phyloP scores from a whole-genome alignment of 352 stramenopile species.

The Globisporangium megalacanthum region DNA sequence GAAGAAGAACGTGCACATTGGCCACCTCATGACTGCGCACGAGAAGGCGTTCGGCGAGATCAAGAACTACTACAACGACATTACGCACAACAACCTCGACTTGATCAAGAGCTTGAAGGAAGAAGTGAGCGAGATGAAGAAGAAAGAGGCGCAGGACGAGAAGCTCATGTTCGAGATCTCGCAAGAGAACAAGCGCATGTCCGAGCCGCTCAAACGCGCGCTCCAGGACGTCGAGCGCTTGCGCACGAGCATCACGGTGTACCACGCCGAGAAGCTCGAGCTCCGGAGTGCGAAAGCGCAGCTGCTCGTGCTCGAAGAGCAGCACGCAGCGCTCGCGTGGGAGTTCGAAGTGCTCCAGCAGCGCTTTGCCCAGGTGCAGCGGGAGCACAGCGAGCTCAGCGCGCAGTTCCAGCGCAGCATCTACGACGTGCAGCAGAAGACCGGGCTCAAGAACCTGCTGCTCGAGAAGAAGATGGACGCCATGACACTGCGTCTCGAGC shows the following conservation, averaged over 20 bases:
- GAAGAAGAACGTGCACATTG: slow-evolving; percentile 91
- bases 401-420: slow-evolving; percentile 85
- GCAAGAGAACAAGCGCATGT: slow-evolving; percentile 94
- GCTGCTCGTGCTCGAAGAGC: slow-evolving; percentile 84
- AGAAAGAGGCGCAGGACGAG: slow-evolving; percentile 92
- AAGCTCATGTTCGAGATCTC: slow-evolving; percentile 94
- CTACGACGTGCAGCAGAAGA: slow-evolving; percentile 92
- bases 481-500: slow-evolving; percentile 81
- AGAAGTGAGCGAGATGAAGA: slow-evolving; percentile 92
- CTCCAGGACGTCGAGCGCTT: slow-evolving; percentile 70
- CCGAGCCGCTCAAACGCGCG: slow-evolving; percentile 90
- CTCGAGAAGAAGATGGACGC: slow-evolving; percentile 93
- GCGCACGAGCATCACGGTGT: slow-evolving; percentile 58
- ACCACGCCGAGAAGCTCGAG: slow-evolving; percentile 68
- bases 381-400: slow-evolving; percentile 89
- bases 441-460: slow-evolving; percentile 91
- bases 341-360: slow-evolving; percentile 93
- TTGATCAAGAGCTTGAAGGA: slow-evolving; percentile 95
- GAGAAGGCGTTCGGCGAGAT: slow-evolving; percentile 94
- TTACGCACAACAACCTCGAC: slow-evolving; percentile 96
- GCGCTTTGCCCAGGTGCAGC: slow-evolving; percentile 73
- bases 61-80: slow-evolving; percentile 97
- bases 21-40: slow-evolving; percentile 89
- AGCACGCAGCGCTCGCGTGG: slow-evolving; percentile 89
- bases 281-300: slow-evolving; percentile 58